Evolutionary conservation across 257 asterid genomes (phyloP), one percentile per base, ranked within the genome.

Genomic region (Penstemon eatonii): DNA sequence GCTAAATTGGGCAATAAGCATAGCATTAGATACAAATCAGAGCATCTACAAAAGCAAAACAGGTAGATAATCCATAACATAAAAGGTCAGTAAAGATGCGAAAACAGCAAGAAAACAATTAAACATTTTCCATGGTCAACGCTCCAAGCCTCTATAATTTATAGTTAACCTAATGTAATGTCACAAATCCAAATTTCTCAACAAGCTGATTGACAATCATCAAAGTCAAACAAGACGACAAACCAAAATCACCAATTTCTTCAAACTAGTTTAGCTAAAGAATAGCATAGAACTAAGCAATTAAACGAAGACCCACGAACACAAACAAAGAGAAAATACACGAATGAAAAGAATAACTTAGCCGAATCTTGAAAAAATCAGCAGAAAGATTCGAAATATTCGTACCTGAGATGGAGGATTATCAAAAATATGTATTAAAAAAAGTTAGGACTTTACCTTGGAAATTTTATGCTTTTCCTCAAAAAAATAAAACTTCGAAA

Each of bases 331-430:
- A 42, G 5, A 4, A 39, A 9, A 56, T 36, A 59, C 1, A 37
- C 4, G 49, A 62, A 71, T 37, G 51, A 51, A 65, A 42, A 8
- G 57, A 46, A 64, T n/a, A 63, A 58, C 42, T 6, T 2, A 0
- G 25, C 8, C 3, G n/a, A 68, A 72, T 50, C 72, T 6, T 41
- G 47, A 5, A 51, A 50, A 44, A 55, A 47, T 51, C 15, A 7
- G 25, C 2, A 25, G 33, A 55, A 6, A 25, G 4, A 4, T 18
- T 47, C 66, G 44, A 9, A 55, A 45, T 38, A 3, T 57, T 5
- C 12, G n/a, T 45, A 57, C 72, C 65, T 43, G 72, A 50, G 64
- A 49, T 40, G 47, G 70, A 70, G 54, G 53, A 44, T 59, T 18
- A 69, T 65, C 50, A 12, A 60, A 19, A 63, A 19, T 46, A 1